Base-by-base conservation (phyloP, 495 filamentous ascomycete species). In the Corynascus novoguineensis region DNA sequence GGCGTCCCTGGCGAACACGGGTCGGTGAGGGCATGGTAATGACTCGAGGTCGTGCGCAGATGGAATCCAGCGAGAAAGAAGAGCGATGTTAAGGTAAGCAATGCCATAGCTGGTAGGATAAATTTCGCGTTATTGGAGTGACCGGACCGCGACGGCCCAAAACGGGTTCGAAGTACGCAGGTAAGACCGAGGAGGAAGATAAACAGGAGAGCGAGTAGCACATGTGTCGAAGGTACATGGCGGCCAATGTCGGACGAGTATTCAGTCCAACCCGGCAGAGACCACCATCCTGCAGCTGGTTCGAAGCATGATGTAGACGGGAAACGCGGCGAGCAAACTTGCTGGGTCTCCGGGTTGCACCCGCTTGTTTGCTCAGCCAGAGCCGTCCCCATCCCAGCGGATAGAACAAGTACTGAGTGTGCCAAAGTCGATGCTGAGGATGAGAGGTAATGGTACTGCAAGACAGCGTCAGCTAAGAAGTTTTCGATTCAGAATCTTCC, bases 1-100 rank as follows among this genome's bases (percentile, higher is more conserved):
- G 44, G 34, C n/a, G 27, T 8, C 31, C 24, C 24, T 11, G 46
- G 19, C 2, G 19, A 21, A 32, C 22, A 22, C 3, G 45, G 3
- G 12, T 32, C 19, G n/a, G n/a, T 9, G 1, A 29, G 5, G 4
- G 29, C 12, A 4, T 24, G 21, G 27, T 28, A 10, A 3, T 35
- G 24, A 25, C 32, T 34, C 27, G 27, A 55, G 12, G n/a, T 41
- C 29, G 31, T 17, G 31, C 14, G 37, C 12, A 28, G 58, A 29
- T 22, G 52, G 7, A 48, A 58, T 4, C 57, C 50, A 17, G 60
- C 34, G 41, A 62, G 27, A 11, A 68, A 42, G 25, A 64, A 17
- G 21, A 66, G 40, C 1, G 59, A 55, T 7, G 55, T 31, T 15
- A 55, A 54, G 17, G 55, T 51, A 11, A 69, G 58, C 24, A 64